Conservation (phyloP, 2,329 filamentous ascomycete genomes). For the Colletotrichum sp. region DNA sequence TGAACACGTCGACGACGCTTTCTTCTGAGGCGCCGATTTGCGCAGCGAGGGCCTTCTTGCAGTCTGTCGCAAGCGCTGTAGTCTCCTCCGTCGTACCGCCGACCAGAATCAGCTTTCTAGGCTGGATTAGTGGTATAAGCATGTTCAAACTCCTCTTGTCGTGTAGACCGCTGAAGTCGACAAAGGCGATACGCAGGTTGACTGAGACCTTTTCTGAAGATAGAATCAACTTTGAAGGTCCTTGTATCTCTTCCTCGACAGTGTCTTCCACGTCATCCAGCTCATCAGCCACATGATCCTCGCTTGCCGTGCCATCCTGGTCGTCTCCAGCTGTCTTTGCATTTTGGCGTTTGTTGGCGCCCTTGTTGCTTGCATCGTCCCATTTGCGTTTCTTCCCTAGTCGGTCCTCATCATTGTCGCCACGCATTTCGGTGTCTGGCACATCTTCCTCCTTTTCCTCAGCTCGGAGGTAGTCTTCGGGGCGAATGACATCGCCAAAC, state of each 20-base stretch:
- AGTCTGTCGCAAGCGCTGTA: slow-evolving; percentile 77
- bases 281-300: slow-evolving; percentile 52
- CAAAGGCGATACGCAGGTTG: slow-evolving; percentile 79
- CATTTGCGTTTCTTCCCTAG: slow-evolving; percentile 95
- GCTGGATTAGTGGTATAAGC: slow-evolving; percentile 91
- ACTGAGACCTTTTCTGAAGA: slow-evolving; percentile 68
- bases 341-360: slow-evolving; percentile 66
- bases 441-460: slow-evolving; percentile 86
- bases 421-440: slow-evolving; percentile 61
- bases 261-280: slow-evolving; percentile 65
- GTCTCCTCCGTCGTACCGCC: slow-evolving; percentile 84
- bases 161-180: slow-evolving; percentile 92
- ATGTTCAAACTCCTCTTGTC: slow-evolving; percentile 94
- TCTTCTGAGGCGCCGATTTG: slow-evolving; percentile 49
- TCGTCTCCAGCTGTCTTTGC: slow-evolving; percentile 50
- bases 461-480: slow-evolving; percentile 90
- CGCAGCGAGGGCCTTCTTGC: slow-evolving; percentile 68
- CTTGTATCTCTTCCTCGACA: slow-evolving; percentile 50
- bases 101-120: slow-evolving; percentile 92
- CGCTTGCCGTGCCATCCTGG: slow-evolving; percentile 37
- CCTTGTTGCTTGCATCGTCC: slow-evolving; percentile 65
- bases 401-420: slow-evolving; percentile 60
- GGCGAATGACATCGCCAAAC: slow-evolving; percentile 91
- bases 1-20: slow-evolving; percentile 75
- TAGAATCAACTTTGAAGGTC: slow-evolving; percentile 78